These are phyloP conservation scores for Aspergillus bertholletiae DNA, from an alignment of 495 filamentous ascomycete genomes.

Conservation along the genomic window DNA sequence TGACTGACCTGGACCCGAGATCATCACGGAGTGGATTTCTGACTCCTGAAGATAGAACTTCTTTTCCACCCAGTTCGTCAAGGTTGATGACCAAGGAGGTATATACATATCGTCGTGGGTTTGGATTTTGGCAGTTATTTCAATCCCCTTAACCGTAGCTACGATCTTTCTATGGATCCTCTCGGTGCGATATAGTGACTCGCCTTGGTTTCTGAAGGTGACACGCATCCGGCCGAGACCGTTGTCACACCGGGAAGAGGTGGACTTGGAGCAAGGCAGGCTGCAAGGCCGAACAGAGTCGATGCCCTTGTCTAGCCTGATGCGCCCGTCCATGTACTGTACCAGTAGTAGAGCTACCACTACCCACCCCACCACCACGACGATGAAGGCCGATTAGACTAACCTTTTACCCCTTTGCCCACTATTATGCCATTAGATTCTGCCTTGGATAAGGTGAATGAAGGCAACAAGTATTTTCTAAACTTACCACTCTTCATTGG, in stretches of 20 bases:
- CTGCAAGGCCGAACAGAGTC: not conserved
- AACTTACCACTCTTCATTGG: too few species aligned
- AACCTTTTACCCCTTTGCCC: too few species aligned
- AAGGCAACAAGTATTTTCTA: too few species aligned
- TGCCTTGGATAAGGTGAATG: too few species aligned
- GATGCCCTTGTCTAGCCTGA: too few species aligned
- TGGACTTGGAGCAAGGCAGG: not conserved
- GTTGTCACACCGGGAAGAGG: not conserved
- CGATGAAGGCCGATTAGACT: too few species aligned
- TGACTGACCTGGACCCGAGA: too few species aligned
- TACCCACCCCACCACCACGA: too few species aligned
- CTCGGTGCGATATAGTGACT: conserved; percentile 13
- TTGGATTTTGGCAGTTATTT: conserved; percentile 23
- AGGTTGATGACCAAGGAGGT: not conserved
- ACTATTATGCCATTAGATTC: too few species aligned
- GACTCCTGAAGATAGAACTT: conserved; percentile 25
- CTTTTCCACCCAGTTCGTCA: conserved; percentile 34
- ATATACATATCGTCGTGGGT: conserved; percentile 1
- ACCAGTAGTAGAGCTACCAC: too few species aligned
- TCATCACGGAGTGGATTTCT: too few species aligned
- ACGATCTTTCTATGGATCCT: conserved; percentile 27
- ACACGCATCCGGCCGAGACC: not conserved
- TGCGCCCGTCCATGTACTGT: too few species aligned
- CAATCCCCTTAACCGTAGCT: conserved; percentile 26
- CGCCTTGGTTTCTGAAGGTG: not conserved